phyloP scores from a whole-genome alignment of 2,329 filamentous ascomycete species.

The Talaromyces pinophilus region DNA sequence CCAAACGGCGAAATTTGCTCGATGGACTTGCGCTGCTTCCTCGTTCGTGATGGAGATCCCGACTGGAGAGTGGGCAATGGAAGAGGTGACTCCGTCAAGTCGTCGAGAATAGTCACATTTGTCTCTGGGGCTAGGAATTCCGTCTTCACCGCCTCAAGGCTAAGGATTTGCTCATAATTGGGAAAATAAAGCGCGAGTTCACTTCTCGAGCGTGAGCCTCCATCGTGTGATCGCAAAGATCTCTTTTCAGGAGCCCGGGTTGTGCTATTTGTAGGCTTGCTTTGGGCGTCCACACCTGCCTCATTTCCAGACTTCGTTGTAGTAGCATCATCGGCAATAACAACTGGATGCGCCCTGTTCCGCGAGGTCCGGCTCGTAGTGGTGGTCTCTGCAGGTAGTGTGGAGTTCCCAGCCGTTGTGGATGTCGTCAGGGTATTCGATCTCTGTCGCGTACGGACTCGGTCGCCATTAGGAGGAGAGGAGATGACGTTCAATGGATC shows the following conservation, averaged over 20 bases:
- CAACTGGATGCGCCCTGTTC: slow-evolving; percentile 12
- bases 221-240: slow-evolving; percentile 82
- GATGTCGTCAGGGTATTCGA: neutral
- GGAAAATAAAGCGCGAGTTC: slow-evolving; percentile 88
- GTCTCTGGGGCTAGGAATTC: slow-evolving; percentile 74
- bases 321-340: slow-evolving; percentile 13
- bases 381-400: neutral
- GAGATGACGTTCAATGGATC: slow-evolving; percentile 33
- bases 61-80: slow-evolving; percentile 23
- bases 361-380: slow-evolving; percentile 6
- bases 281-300: neutral
- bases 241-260: slow-evolving; percentile 56
- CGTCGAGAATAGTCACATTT: slow-evolving; percentile 69
- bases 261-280: neutral
- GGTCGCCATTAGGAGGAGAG: slow-evolving; percentile 22
- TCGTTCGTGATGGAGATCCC: slow-evolving; percentile 18
- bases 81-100: slow-evolving; percentile 44
- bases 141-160: slow-evolving; percentile 75
- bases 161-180: slow-evolving; percentile 92
- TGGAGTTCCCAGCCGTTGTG: neutral
- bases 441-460: slow-evolving; percentile 15
- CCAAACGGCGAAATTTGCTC: slow-evolving; percentile 33
- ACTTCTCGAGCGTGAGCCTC: slow-evolving; percentile 80
- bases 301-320: neutral
- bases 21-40: slow-evolving; percentile 12